Evolutionary conservation across 148 eudicot species (phyloP).

Genomic region (Diospyros lotus): DNA sequence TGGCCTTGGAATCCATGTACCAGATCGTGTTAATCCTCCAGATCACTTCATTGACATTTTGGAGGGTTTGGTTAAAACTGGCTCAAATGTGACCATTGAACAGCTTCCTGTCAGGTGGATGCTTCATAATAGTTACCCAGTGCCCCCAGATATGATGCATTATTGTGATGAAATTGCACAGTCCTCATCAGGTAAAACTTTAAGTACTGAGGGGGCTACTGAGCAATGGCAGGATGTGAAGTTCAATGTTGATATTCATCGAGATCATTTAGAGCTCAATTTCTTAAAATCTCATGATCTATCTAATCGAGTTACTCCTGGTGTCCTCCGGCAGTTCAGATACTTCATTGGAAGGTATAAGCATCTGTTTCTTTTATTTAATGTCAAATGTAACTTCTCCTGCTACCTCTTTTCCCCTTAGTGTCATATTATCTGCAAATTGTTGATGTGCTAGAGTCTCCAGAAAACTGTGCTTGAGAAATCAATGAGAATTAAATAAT

Average conservation of each 20-base stretch:
- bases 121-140: slow-evolving; percentile 89
- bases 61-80: slow-evolving; percentile 74
- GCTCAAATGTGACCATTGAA: slow-evolving; percentile 59
- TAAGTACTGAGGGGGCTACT: slow-evolving; percentile 16
- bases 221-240: slow-evolving; percentile 45
- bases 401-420: not conserved
- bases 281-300: slow-evolving; percentile 49
- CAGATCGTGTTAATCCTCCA: slow-evolving; percentile 91
- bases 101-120: slow-evolving; percentile 98
- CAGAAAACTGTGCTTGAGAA: not conserved
- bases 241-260: slow-evolving; percentile 30
- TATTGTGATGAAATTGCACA: slow-evolving; percentile 60
- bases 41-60: slow-evolving; percentile 89
- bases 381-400: not conserved
- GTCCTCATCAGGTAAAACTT: slow-evolving; percentile 36
- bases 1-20: slow-evolving; percentile 68
- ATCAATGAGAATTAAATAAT: not conserved
- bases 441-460: not conserved
- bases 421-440: not conserved
- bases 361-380: not conserved
- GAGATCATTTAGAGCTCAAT: slow-evolving; percentile 41
- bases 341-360: slow-evolving; percentile 87
- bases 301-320: slow-evolving; percentile 65
- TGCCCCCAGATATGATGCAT: slow-evolving; percentile 87
- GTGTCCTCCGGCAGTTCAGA: slow-evolving; percentile 61